These are phyloP conservation scores for Hemileccinum rubropunctum DNA, from an alignment of 768 basidiomycete species.

Conservation along the genomic window DNA sequence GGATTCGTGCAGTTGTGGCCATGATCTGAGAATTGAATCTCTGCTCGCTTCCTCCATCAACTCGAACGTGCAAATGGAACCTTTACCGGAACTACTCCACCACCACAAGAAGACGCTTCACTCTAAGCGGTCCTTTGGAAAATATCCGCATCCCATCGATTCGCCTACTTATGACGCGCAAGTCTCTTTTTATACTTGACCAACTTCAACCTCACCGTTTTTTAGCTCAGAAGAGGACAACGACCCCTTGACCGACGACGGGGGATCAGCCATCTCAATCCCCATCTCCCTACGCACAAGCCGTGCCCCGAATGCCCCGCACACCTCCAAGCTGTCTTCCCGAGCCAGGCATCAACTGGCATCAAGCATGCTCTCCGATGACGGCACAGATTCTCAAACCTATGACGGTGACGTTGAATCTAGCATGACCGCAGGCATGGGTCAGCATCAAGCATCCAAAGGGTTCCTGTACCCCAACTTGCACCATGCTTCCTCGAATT, in stretches of 20 bases:
- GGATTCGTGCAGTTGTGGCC: neutral
- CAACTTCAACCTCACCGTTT: slow-evolving; percentile 11
- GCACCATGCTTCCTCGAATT: slow-evolving; percentile 47
- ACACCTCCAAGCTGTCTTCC: slow-evolving; percentile 21
- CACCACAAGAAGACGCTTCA: slow-evolving; percentile 35
- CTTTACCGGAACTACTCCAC: slow-evolving; percentile 22
- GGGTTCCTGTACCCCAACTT: slow-evolving; percentile 29
- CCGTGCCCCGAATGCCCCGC: slow-evolving; percentile 29
- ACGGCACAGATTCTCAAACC: slow-evolving; percentile 79
- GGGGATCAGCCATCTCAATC: slow-evolving; percentile 48
- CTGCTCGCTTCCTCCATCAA: neutral
- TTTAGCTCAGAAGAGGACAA: slow-evolving; percentile 83
- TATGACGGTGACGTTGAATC: slow-evolving; percentile 91
- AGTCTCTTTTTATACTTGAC: slow-evolving; percentile 19
- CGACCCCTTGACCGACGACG: slow-evolving; percentile 80
- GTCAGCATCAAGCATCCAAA: slow-evolving; percentile 34
- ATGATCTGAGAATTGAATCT: neutral
- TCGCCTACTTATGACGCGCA: slow-evolving; percentile 79
- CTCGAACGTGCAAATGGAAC: slow-evolving; percentile 16
- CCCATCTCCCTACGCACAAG: slow-evolving; percentile 29
- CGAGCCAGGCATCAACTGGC: slow-evolving; percentile 52
- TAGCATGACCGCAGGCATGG: slow-evolving; percentile 58
- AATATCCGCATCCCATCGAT: slow-evolving; percentile 57
- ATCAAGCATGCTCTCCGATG: slow-evolving; percentile 57
- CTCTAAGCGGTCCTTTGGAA: slow-evolving; percentile 67